These are phyloP conservation scores for Phytophthora brassicae DNA, from an alignment of 352 stramenopile species.

Conservation along the genomic window DNA sequence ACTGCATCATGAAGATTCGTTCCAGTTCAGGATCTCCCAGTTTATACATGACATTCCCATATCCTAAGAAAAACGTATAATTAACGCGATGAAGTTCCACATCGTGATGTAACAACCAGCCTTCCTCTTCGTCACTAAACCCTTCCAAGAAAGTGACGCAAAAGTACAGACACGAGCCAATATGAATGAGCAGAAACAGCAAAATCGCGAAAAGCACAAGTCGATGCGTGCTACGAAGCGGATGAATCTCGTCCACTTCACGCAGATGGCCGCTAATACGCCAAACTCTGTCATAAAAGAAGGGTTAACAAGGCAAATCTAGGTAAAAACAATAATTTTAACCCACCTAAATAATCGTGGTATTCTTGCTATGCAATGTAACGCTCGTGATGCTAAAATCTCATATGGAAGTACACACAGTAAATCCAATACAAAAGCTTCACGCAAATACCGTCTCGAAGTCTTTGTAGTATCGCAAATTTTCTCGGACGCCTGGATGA, in stretches of 20 bases:
- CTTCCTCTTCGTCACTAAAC: constrained; percentile 27
- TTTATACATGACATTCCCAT: constrained; percentile 6
- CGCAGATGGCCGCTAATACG: constrained; percentile 27
- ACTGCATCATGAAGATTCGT: constrained; percentile 33
- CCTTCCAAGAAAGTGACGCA: constrained; percentile 33
- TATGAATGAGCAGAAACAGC: constrained; percentile 34
- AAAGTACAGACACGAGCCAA: constrained; percentile 39
- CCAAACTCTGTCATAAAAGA: constrained; percentile 28
- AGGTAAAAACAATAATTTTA: neutral
- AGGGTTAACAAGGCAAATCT: neutral
- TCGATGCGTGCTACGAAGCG: constrained; percentile 14
- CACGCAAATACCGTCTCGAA: constrained; percentile 27
- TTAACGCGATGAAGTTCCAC: constrained; percentile 24
- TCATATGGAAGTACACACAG: constrained; percentile 41
- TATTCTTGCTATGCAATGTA: constrained; percentile 17
- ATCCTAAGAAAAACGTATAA: constrained; percentile 10
- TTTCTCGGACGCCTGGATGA: constrained; percentile 30
- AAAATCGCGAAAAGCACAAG: constrained; percentile 23
- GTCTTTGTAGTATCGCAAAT: constrained; percentile 30
- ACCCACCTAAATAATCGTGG: constrained; percentile 21
- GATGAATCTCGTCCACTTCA: constrained; percentile 32
- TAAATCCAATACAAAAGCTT: constrained; percentile 36
- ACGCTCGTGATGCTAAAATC: constrained; percentile 12
- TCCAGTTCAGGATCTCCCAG: constrained; percentile 7
- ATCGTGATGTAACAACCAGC: constrained; percentile 31